A percentile compares a stretch with the other conserved stretches of the same genome.
These are phyloP conservation scores for Fusarium sp. DNA, from an alignment of 2,329 filamentous ascomycete species.

Conservation along the genomic window DNA sequence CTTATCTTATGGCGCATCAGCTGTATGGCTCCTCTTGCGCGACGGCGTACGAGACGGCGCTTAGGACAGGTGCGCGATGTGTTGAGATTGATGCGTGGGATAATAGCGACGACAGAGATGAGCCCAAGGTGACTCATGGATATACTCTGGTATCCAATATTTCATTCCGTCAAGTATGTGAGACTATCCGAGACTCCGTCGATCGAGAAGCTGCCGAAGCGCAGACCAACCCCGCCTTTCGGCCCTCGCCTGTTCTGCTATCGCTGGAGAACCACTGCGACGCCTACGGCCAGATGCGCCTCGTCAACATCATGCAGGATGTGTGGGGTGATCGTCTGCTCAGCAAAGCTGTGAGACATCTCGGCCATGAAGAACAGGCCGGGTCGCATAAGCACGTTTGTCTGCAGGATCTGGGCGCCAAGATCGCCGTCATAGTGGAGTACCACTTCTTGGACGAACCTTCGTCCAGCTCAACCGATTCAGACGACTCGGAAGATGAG, in stretches of 20 bases:
- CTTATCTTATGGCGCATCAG: slow-evolving; percentile 78
- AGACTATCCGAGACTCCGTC: slow-evolving; percentile 72
- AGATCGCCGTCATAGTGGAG: slow-evolving; percentile 77
- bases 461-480: slow-evolving; percentile 54
- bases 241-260: slow-evolving; percentile 70
- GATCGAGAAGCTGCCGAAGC: slow-evolving; percentile 68
- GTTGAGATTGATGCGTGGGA: slow-evolving; percentile 84
- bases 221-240: slow-evolving; percentile 51
- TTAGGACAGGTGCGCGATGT: slow-evolving; percentile 74
- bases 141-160: slow-evolving; percentile 77
- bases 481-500: slow-evolving; percentile 55
- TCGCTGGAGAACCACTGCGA: slow-evolving; percentile 78
- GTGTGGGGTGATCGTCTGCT: slow-evolving; percentile 72
- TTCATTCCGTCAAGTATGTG: slow-evolving; percentile 73
- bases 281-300: slow-evolving; percentile 68
- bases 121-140: slow-evolving; percentile 79
- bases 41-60: slow-evolving; percentile 72
- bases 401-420: slow-evolving; percentile 70
- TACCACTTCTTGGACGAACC: slow-evolving; percentile 70
- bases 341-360: slow-evolving; percentile 67
- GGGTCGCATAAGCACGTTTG: slow-evolving; percentile 66
- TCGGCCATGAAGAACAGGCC: slow-evolving; percentile 68
- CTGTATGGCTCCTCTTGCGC: slow-evolving; percentile 74
- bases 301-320: slow-evolving; percentile 75
- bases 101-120: slow-evolving; percentile 68